These are phyloP conservation scores for Jamesozyma hellenica DNA, from an alignment of 805 yeast genomes.

Conservation along the genomic window DNA sequence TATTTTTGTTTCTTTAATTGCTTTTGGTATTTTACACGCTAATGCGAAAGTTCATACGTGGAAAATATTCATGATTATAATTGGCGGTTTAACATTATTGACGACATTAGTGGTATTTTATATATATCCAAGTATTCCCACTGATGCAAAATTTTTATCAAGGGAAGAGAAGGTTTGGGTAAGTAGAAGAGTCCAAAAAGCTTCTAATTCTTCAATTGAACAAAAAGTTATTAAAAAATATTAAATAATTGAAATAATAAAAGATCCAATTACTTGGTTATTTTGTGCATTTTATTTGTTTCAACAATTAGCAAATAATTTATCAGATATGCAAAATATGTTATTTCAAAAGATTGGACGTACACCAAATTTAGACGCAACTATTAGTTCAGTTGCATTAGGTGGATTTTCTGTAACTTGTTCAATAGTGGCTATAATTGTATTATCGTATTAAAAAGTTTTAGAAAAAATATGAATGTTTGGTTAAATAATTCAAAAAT, in stretches of 20 bases:
- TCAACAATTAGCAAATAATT: slow-evolving; percentile 42
- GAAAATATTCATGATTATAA: slow-evolving; percentile 46
- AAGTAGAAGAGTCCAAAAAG: slow-evolving; percentile 35
- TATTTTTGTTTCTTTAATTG: slow-evolving; percentile 44
- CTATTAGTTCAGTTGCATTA: slow-evolving; percentile 44
- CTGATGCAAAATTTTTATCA: slow-evolving; percentile 39
- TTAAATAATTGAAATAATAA: slow-evolving; percentile 42
- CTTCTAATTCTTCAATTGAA: slow-evolving; percentile 35
- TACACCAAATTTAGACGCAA: slow-evolving; percentile 34
- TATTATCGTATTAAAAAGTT: slow-evolving; percentile 27
- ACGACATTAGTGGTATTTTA: slow-evolving; percentile 29
- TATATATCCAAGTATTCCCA: slow-evolving; percentile 48
- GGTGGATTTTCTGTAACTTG: slow-evolving; percentile 40
- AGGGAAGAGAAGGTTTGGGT: slow-evolving; percentile 43
- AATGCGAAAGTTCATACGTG: slow-evolving; percentile 31
- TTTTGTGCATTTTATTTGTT: slow-evolving; percentile 34
- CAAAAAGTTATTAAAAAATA: slow-evolving; percentile 38
- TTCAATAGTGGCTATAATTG: slow-evolving; percentile 31
- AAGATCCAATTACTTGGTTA: slow-evolving; percentile 40
- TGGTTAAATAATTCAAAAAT: too few relatives aligned
- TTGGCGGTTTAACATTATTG: slow-evolving; percentile 45
- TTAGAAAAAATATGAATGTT: too few relatives aligned
- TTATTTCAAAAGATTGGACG: slow-evolving; percentile 39
- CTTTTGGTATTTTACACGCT: slow-evolving; percentile 31
- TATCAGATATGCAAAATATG: slow-evolving; percentile 43